A percentile compares a stretch with the other conserved stretches of the same genome.
phyloP scores from a whole-genome alignment of 2,329 filamentous ascomycete species.

The Cercospora sesami region DNA sequence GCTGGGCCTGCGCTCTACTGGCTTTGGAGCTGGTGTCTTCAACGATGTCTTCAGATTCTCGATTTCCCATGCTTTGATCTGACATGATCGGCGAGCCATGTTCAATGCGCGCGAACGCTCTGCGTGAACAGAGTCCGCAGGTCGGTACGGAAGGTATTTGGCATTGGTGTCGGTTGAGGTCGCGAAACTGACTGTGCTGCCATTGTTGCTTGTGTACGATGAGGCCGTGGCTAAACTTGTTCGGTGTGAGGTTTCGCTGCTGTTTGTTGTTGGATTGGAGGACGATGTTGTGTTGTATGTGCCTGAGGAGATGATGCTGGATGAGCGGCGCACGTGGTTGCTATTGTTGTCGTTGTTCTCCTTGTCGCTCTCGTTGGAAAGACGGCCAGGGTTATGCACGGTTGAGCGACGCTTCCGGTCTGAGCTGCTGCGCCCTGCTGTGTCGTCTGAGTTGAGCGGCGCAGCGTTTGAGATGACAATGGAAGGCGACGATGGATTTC shows the following conservation, averaged over 20 bases:
- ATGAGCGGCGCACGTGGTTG: slow-evolving; percentile 29
- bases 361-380: slow-evolving; percentile 28
- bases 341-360: slow-evolving; percentile 23
- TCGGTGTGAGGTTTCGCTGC: slow-evolving; percentile 17
- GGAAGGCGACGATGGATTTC: slow-evolving; percentile 27
- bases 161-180: slow-evolving; percentile 14
- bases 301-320: slow-evolving; percentile 33
- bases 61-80: slow-evolving; percentile 12
- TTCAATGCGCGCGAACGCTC: slow-evolving; percentile 33
- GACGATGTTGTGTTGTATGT: slow-evolving; percentile 32
- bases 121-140: slow-evolving; percentile 28
- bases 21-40: not conserved
- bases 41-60: slow-evolving; percentile 3
- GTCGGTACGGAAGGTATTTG: slow-evolving; percentile 29
- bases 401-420: slow-evolving; percentile 19
- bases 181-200: slow-evolving; percentile 19
- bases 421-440: slow-evolving; percentile 22
- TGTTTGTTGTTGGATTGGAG: slow-evolving; percentile 17
- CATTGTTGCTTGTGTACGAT: slow-evolving; percentile 12
- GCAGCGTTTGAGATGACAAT: slow-evolving; percentile 41
- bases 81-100: slow-evolving; percentile 24
- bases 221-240: slow-evolving; percentile 1
- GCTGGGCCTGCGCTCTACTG: not conserved
- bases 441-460: slow-evolving; percentile 28
- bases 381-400: slow-evolving; percentile 27